phyloP scores from a whole-genome alignment of 2,329 filamentous ascomycete species.

The Pochonia chlamydosporia region DNA sequence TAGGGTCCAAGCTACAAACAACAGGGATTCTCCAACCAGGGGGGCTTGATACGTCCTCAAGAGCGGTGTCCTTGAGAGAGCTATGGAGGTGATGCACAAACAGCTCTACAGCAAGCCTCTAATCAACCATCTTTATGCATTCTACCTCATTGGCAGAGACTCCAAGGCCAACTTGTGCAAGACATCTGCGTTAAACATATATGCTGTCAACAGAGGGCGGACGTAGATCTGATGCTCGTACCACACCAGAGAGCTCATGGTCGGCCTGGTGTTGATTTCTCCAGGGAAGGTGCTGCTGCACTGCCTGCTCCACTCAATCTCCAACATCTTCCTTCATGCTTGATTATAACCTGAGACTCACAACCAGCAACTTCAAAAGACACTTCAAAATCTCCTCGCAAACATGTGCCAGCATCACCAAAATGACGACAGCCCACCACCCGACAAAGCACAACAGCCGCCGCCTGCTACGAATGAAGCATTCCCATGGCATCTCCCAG shows the following conservation, averaged over 20 bases:
- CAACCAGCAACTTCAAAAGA: not conserved
- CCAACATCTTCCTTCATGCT: not conserved
- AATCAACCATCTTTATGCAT: too few relatives aligned
- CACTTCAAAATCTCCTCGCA: not conserved
- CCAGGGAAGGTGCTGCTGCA: too few relatives aligned
- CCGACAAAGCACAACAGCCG: not conserved
- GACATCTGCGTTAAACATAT: too few relatives aligned
- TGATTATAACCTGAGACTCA: not conserved
- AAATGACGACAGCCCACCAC: not conserved
- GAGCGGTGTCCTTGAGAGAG: too few relatives aligned
- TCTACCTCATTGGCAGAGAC: too few relatives aligned
- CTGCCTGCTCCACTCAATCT: not conserved
- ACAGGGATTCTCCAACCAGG: not conserved
- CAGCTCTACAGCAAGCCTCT: not conserved
- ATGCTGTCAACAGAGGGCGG: too few relatives aligned
- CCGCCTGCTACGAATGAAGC: not conserved
- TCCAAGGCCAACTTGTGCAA: too few relatives aligned
- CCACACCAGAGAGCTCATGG: too few relatives aligned
- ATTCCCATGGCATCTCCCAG: conserved; percentile 65
- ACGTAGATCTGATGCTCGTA: too few relatives aligned
- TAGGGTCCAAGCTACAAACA: too few relatives aligned
- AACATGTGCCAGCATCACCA: conserved; percentile 5
- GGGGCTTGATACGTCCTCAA: too few relatives aligned
- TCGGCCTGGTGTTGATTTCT: too few relatives aligned
- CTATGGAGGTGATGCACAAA: not conserved